Evolutionary conservation across 202 grass and related monocot genomes (phyloP).

Genomic region (Schoenoplectus triqueter): DNA sequence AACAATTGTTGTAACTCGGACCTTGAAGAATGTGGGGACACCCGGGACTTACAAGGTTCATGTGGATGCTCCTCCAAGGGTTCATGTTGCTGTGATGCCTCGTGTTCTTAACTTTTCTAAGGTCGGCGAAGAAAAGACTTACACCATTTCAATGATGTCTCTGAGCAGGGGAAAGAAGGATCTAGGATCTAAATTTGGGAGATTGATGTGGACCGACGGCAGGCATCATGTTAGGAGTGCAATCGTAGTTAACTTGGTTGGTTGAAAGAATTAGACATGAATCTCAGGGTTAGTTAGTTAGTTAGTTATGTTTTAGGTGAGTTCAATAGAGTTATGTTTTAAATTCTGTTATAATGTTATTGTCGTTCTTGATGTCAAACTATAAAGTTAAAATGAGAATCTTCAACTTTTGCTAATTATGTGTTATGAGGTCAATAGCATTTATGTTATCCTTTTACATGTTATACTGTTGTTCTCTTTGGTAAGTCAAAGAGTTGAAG

Average conservation of each 20-base stretch:
- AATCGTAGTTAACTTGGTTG: slow-evolving; percentile 36
- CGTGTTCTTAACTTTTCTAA: slow-evolving; percentile 41
- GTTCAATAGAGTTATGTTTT: not conserved
- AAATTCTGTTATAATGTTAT: not conserved
- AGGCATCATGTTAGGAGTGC: slow-evolving; percentile 59
- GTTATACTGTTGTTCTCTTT: not conserved
- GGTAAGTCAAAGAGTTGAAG: not conserved
- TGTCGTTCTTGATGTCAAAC: not conserved
- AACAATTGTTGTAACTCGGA: slow-evolving; percentile 37
- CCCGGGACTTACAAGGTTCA: slow-evolving; percentile 41
- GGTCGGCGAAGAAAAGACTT: slow-evolving; percentile 40
- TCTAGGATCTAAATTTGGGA: slow-evolving; percentile 52
- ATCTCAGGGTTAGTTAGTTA: slow-evolving; percentile 2
- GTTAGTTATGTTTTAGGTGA: not conserved
- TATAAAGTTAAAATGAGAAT: not conserved
- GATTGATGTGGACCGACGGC: slow-evolving; percentile 62
- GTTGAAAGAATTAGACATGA: not conserved
- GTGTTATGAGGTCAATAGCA: not conserved
- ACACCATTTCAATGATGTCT: slow-evolving; percentile 44
- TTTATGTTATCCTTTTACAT: not conserved
- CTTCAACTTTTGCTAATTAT: not conserved
- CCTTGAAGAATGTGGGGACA: slow-evolving; percentile 52
- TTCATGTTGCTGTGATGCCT: slow-evolving; percentile 37
- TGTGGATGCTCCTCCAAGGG: slow-evolving; percentile 45
- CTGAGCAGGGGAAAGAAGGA: slow-evolving; percentile 35